Percentiles rank a stretch among this genome's conserved stretches.
Evolutionary conservation across 805 yeast genomes (phyloP).

Genomic region (Starmerella sirachaensis): DNA sequence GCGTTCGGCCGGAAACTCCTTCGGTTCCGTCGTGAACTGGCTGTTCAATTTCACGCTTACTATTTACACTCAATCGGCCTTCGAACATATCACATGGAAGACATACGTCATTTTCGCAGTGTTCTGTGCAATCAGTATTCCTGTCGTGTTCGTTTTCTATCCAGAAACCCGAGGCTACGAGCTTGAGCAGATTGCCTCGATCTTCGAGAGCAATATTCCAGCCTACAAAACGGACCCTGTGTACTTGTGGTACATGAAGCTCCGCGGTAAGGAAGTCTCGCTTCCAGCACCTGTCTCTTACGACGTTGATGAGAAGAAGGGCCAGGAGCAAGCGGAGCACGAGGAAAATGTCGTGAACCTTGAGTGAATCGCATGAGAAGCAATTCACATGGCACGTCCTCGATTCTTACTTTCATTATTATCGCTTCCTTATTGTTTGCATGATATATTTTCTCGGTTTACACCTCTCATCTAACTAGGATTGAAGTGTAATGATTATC

Average conservation of each 20-base stretch:
- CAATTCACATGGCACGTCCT: too few relatives aligned
- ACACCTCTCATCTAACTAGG: too few relatives aligned
- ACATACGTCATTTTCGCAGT: slow-evolving; percentile 66
- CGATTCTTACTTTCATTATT: too few relatives aligned
- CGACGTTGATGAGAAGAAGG: background rate
- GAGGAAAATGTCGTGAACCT: too few relatives aligned
- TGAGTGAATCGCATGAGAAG: too few relatives aligned
- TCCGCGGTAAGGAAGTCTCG: slow-evolving; percentile 11
- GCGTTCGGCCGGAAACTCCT: slow-evolving; percentile 62
- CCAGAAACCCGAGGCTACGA: slow-evolving; percentile 57
- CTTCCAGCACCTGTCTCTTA: slow-evolving; percentile 9
- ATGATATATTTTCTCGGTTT: too few relatives aligned
- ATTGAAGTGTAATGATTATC: too few relatives aligned
- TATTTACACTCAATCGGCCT: slow-evolving; percentile 56
- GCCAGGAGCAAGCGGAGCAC: too few relatives aligned
- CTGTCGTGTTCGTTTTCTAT: slow-evolving; percentile 46
- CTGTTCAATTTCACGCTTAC: slow-evolving; percentile 64
- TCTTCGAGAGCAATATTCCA: slow-evolving; percentile 33
- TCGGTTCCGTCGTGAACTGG: slow-evolving; percentile 72
- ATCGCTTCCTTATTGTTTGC: too few relatives aligned
- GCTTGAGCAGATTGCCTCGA: slow-evolving; percentile 55
- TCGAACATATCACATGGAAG: slow-evolving; percentile 60
- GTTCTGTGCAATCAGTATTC: slow-evolving; percentile 43
- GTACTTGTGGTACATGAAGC: slow-evolving; percentile 13
- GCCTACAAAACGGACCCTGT: slow-evolving; percentile 21